These are phyloP conservation scores for Guadua angustifolia DNA, from an alignment of 176 grass and related monocot genomes.

Conservation along the genomic window DNA sequence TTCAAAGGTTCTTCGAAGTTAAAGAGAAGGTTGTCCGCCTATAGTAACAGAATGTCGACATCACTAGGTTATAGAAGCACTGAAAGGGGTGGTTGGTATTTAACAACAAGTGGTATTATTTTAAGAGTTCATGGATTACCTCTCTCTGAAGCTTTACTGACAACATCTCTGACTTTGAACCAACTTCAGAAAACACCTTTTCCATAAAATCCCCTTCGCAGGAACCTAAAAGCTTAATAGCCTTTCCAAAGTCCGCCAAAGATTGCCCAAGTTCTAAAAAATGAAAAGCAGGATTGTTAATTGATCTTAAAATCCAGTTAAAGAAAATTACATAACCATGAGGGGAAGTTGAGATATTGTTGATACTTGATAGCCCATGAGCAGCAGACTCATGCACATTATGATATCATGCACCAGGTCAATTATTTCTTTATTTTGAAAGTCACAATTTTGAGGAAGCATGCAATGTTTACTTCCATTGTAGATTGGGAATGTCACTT, in stretches of 20 bases:
- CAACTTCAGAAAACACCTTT: constrained; percentile 94
- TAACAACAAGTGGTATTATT: constrained; percentile 21
- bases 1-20: constrained; percentile 97
- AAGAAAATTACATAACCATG: constrained; percentile 34
- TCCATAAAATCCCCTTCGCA: constrained; percentile 91
- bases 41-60: constrained; percentile 35
- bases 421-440: not conserved
- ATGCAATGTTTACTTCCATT: constrained; percentile 5
- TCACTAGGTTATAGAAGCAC: constrained; percentile 31
- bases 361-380: not conserved
- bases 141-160: constrained; percentile 95
- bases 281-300: constrained; percentile 36
- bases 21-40: constrained; percentile 94
- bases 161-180: constrained; percentile 88
- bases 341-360: constrained; percentile 11
- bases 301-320: constrained; percentile 35
- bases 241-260: constrained; percentile 90
- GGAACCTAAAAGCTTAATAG: constrained; percentile 89
- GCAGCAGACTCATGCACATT: not conserved
- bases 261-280: constrained; percentile 86
- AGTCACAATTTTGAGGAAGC: not conserved
- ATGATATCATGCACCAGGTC: constrained; percentile 2
- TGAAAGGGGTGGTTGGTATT: constrained; percentile 37
- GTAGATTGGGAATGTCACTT: constrained; percentile 3
- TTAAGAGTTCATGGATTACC: constrained; percentile 47